Base-by-base conservation (phyloP, 2,329 filamentous ascomycete genomes). In the Talaromyces sp. region DNA sequence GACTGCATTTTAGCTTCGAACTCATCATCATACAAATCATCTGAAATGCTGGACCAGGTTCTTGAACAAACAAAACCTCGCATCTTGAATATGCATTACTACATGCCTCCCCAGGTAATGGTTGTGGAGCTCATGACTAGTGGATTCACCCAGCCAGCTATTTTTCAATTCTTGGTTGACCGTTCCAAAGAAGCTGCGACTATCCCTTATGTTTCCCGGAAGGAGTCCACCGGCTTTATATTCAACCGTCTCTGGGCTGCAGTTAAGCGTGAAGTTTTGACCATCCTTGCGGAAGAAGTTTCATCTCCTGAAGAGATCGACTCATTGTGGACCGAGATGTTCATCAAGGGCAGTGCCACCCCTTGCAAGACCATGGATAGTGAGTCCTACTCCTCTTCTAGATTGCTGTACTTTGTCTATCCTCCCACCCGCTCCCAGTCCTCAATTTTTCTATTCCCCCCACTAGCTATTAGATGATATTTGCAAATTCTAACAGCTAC, bases 171-270 rank as follows among this genome's bases (percentile, higher is more conserved):
- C 62, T 62, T 84, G 50, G 70, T 70, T 2, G 70, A 77, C 17
- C 70, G 73, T 38, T 75, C 75, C 3, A 65, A 66, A 21, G 76
- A 77, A n/a, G 74, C 71, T 2, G 80, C 75, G 0, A 75, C 77
- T 32, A 66, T 72, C 2, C 80, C 80, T 0, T 75, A 77, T 24
- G 66, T 74, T 4, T 80, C 80, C 0, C 65, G 73, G 7, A 79
- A 77, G 55, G 78, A 84, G 63, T 82, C 81, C 0, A 82, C 81
- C 0, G 71, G 82, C 0, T 80, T 84, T 63, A 80, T 85, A 38
- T 82, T 83, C 65, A 84, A 85, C 58, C 78, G 82, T 0, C 68
- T 85, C 0, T 85, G 82, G 82, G 83, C 82, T 0, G 82, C 82
- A 0, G 74, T 85, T 17, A 84, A 85, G 67, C 74, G 82, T 2